phyloP scores from a whole-genome alignment of 345 rosid genomes.

The Dipteronia dyeriana region DNA sequence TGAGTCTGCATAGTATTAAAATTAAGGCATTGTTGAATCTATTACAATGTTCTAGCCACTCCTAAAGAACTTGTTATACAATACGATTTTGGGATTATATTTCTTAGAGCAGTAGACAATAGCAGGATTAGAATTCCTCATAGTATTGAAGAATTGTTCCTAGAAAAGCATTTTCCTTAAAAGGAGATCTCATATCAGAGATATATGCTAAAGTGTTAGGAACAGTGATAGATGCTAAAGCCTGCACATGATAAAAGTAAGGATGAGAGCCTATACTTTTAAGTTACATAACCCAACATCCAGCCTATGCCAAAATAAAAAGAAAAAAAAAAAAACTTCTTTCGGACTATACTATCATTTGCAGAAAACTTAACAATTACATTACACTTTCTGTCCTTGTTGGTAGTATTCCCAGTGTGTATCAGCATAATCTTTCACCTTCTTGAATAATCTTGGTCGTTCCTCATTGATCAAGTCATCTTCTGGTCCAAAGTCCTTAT shows the following conservation, averaged over 20 bases:
- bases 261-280: background rate
- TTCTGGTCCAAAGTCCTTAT: slow-evolving; percentile 30
- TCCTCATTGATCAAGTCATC: slow-evolving; percentile 31
- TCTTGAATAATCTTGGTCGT: slow-evolving; percentile 40
- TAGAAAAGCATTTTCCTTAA: background rate
- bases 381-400: slow-evolving; percentile 25
- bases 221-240: background rate
- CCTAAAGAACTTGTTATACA: background rate
- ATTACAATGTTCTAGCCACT: background rate
- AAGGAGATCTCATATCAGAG: background rate
- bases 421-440: slow-evolving; percentile 32
- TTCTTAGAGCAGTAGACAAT: background rate
- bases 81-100: background rate
- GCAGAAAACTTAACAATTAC: background rate
- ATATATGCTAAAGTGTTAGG: background rate
- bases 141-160: no score
- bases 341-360: background rate
- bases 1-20: background rate
- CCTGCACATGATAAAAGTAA: background rate
- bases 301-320: no score
- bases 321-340: no score
- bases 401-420: slow-evolving; percentile 37
- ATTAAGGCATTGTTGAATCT: background rate
- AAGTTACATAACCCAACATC: background rate
- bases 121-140: no score